Base-by-base conservation (phyloP, 371 early-diverging fungal genomes). In the Encephalitozoon intestinalis region DNA sequence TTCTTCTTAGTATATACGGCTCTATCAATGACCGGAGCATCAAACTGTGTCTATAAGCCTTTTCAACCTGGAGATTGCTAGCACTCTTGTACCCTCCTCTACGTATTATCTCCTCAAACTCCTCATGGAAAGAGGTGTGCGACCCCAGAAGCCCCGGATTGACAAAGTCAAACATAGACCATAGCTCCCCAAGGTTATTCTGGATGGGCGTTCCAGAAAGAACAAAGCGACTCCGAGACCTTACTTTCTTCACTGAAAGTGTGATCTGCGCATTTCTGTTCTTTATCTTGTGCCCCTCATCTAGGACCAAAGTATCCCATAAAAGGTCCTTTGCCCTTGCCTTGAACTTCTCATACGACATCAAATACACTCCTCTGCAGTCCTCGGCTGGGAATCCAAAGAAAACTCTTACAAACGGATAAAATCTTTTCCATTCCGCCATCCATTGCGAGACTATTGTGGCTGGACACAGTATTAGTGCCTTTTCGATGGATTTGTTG, bases 241-340 rank as follows among this genome's bases (percentile, higher is more conserved):
- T 85, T 72, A 96, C 88, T 40, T 88, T 86, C 67, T 94, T 89
- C 15, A 97, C 90, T 23, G 94, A 91, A 81, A 91, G 90, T 1
- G 92, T 92, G 15, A 94, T 87, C 83, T 89, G 88, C 0, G 93
- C 92, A 84, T 94, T 94, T 84, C 93, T 94, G 82, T 99, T 97
- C 86, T 99, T 99, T 84, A 99, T 92, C 63, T 96, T 90, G 81
- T 99, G 99, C 0, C 96, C 97, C 86, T 99, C 99, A 84, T 99
- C 99, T 67, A 99, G 90, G 54, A 97, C 92, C 92, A 76, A 90
- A 87, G 91, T 93, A 97, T 37, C 89, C 84, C 52, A 96, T 86
- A 78, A 91, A 90, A 72, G 88, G 88, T 52, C 93, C 94, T 83
- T 90, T 93, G 41, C 91, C 86, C 40, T 86, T 85, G 1, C 89